These are phyloP conservation scores for Sporothrix protearum DNA, from an alignment of 2,329 filamentous ascomycete species.

Conservation along the genomic window DNA sequence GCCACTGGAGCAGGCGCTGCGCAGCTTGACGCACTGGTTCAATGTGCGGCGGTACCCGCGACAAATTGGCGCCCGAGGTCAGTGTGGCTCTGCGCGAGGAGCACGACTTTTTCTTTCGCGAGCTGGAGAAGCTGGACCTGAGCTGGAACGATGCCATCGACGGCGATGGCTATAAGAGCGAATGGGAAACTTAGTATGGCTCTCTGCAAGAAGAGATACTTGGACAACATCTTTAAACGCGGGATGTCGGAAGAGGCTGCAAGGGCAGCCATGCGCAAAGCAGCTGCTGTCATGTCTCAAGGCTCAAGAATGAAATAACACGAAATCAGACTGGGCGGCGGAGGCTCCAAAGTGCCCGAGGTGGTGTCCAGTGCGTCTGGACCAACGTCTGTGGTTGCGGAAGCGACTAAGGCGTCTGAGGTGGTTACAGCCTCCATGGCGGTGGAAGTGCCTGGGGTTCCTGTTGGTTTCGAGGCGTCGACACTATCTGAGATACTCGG, in stretches of 20 bases:
- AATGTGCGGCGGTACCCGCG: conserved; percentile 79
- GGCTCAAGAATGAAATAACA: neutral
- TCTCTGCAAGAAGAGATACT: neutral
- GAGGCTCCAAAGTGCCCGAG: neutral
- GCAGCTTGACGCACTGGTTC: conserved; percentile 91
- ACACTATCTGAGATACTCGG: neutral
- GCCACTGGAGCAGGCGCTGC: conserved; percentile 83
- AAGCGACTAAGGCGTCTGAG: neutral
- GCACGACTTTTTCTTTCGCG: conserved; percentile 73
- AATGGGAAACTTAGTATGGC: conserved; percentile 27
- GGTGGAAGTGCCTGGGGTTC: neutral
- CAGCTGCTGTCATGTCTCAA: neutral
- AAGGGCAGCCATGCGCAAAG: neutral
- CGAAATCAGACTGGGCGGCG: neutral
- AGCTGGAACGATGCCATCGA: conserved; percentile 44
- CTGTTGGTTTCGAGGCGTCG: neutral
- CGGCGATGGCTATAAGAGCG: conserved; percentile 33
- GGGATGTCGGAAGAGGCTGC: neutral
- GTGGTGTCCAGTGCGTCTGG: neutral
- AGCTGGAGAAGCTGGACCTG: conserved; percentile 68
- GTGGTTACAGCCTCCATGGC: no score
- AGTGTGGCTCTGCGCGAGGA: conserved; percentile 63
- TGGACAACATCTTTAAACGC: neutral
- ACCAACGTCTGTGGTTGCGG: neutral
- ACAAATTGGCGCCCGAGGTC: conserved; percentile 63